phyloP scores from a whole-genome alignment of 225 moss, liverwort and hornwort species.

The Pseudoscleropodium purum region DNA sequence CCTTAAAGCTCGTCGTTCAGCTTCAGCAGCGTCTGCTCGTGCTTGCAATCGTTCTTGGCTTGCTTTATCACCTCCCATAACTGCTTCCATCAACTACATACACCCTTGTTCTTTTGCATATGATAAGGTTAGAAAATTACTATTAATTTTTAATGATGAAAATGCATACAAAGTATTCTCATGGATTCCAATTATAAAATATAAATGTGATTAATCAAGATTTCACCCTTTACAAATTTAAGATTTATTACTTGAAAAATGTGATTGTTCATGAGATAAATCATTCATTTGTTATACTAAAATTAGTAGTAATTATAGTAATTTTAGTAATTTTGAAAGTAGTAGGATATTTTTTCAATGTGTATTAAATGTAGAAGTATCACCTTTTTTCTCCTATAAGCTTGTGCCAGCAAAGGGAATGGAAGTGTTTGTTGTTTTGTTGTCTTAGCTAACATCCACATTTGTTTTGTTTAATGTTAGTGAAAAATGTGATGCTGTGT shows the following conservation, averaged over 20 bases:
- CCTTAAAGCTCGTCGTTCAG: constrained; percentile 26
- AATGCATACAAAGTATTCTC: not conserved
- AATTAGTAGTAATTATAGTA: no score
- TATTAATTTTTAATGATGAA: not conserved
- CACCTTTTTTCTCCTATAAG: constrained; percentile 91
- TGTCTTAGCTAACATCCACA: constrained; percentile 17
- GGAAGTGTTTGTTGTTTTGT: constrained; percentile 69
- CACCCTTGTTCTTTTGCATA: not conserved
- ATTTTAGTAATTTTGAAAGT: accelerated
- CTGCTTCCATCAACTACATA: constrained; percentile 87
- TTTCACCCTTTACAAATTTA: not conserved
- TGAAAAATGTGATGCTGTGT: not conserved
- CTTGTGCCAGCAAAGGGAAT: constrained; percentile 76
- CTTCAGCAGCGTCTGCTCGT: constrained; percentile 69
- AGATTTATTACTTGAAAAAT: not conserved
- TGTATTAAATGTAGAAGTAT: not conserved
- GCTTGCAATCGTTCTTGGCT: constrained; percentile 87
- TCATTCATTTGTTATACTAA: no score
- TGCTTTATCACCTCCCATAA: constrained; percentile 89
- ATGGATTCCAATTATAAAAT: not conserved
- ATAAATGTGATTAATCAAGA: not conserved
- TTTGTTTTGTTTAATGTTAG: not conserved
- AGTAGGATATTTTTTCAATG: not conserved
- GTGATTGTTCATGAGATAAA: not conserved
- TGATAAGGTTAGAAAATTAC: not conserved